Percentiles rank a stretch among this genome's conserved stretches.
Evolutionary conservation across 768 basidiomycete genomes (phyloP).

Genomic region (Hericium rajendrae): DNA sequence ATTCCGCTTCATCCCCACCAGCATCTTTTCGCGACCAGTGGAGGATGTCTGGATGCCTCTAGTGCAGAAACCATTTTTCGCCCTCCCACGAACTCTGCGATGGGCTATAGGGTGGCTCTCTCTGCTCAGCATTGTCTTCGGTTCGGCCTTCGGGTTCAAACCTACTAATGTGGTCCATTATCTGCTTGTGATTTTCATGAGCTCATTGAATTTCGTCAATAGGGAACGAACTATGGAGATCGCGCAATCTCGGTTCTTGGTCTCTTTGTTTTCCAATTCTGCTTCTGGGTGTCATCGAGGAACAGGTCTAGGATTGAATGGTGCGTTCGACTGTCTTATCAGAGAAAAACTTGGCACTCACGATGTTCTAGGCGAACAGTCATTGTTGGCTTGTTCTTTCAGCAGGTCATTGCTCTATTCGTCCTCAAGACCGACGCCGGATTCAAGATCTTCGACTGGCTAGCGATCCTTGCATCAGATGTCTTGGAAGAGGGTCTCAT

Average conservation of each 20-base stretch:
- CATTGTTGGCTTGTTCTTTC: constrained; percentile 76
- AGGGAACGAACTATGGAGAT: constrained; percentile 61
- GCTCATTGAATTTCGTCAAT: constrained; percentile 5
- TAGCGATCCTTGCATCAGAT: constrained; percentile 72
- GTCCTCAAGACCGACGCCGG: constrained; percentile 81
- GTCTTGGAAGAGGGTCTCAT: constrained; percentile 59
- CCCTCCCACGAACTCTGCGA: constrained; percentile 39
- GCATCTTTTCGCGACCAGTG: constrained; percentile 62
- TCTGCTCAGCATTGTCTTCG: constrained; percentile 70
- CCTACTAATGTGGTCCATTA: constrained; percentile 37
- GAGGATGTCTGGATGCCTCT: constrained; percentile 57
- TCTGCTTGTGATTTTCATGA: background rate
- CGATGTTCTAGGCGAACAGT: constrained; percentile 58
- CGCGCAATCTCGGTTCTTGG: constrained; percentile 78
- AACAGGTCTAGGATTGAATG: constrained; percentile 61
- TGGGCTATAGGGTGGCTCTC: constrained; percentile 66
- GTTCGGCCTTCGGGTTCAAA: constrained; percentile 78
- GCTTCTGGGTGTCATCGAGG: constrained; percentile 62
- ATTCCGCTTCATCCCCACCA: constrained; percentile 76
- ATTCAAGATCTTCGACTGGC: constrained; percentile 78
- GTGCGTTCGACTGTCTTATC: constrained; percentile 23
- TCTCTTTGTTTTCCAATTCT: constrained; percentile 66
- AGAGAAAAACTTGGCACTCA: no score
- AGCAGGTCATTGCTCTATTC: constrained; percentile 85
- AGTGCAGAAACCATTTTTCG: constrained; percentile 61